These are phyloP conservation scores for Biancaea sappan DNA, from an alignment of 306 rosid genomes.

Conservation along the genomic window DNA sequence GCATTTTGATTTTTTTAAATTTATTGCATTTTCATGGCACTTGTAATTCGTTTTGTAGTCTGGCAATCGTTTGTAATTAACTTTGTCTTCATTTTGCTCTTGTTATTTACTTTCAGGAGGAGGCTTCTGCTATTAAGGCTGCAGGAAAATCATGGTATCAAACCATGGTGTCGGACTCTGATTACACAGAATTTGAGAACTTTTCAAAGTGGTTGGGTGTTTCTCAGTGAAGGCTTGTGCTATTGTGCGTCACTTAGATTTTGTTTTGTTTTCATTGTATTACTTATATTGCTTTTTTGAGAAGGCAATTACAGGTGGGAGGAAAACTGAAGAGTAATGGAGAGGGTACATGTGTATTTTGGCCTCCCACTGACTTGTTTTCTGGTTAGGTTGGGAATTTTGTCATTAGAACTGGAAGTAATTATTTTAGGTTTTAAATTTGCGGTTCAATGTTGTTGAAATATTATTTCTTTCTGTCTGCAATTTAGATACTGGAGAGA, in stretches of 20 bases:
- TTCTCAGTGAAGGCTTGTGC: constrained; percentile 50
- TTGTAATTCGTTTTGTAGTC: neutral
- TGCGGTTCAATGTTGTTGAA: no score
- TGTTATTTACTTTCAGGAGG: constrained; percentile 52
- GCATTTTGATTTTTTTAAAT: neutral
- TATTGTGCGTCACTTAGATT: constrained; percentile 14
- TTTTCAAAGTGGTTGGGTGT: constrained; percentile 85
- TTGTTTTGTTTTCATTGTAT: constrained; percentile 28
- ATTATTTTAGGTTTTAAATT: no score
- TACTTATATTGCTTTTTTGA: constrained; percentile 35
- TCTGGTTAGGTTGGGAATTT: neutral
- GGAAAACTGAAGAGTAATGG: constrained; percentile 29
- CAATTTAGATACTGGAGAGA: neutral
- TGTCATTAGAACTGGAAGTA: no score
- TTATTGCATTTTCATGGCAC: neutral
- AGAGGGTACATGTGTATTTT: neutral
- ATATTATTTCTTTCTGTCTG: no score
- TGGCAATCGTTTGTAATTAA: neutral
- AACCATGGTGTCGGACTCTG: constrained; percentile 86
- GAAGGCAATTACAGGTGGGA: constrained; percentile 31
- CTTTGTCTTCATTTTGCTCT: neutral
- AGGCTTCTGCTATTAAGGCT: constrained; percentile 64
- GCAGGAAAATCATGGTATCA: constrained; percentile 86
- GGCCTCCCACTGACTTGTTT: neutral
- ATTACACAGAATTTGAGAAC: constrained; percentile 77